phyloP scores from a whole-genome alignment of 306 rosid species.

The Prunus fruticosa region DNA sequence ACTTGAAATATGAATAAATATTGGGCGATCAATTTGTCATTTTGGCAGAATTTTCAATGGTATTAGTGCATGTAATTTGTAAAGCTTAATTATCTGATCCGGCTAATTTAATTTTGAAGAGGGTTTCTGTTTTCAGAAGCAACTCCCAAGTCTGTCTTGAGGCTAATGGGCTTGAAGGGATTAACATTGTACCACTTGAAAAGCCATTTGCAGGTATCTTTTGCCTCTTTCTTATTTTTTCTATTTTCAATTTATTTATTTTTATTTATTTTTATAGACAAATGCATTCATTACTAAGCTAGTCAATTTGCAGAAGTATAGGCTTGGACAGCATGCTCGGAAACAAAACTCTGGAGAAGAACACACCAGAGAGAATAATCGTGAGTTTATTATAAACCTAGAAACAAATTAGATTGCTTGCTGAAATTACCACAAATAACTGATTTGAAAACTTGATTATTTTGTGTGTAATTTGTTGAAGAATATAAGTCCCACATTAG shows the following conservation, averaged over 20 bases:
- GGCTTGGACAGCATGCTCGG: constrained; percentile 70
- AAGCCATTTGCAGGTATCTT: constrained; percentile 85
- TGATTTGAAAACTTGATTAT: background rate
- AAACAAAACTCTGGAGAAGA: constrained; percentile 55
- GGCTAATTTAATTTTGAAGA: background rate
- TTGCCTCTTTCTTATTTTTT: background rate
- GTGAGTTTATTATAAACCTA: constrained; percentile 33
- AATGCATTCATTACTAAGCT: background rate
- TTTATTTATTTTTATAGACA: background rate
- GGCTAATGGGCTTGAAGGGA: constrained; percentile 92
- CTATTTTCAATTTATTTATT: background rate
- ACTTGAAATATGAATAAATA: background rate
- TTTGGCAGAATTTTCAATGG: background rate
- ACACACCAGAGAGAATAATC: constrained; percentile 46
- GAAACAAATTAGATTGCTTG: too few relatives aligned
- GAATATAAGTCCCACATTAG: too few relatives aligned
- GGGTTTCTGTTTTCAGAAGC: constrained; percentile 57
- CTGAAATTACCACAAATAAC: too few relatives aligned
- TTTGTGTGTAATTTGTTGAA: background rate
- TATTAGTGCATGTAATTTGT: too few relatives aligned
- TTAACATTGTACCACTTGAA: constrained; percentile 93
- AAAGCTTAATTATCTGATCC: background rate
- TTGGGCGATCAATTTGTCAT: background rate
- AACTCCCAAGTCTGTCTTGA: constrained; percentile 87
- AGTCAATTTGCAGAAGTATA: constrained; percentile 65